Percentiles rank a stretch among this genome's conserved stretches.
phyloP scores from a whole-genome alignment of 2,329 filamentous ascomycete genomes.

The Paraconiothyrium brasiliense region DNA sequence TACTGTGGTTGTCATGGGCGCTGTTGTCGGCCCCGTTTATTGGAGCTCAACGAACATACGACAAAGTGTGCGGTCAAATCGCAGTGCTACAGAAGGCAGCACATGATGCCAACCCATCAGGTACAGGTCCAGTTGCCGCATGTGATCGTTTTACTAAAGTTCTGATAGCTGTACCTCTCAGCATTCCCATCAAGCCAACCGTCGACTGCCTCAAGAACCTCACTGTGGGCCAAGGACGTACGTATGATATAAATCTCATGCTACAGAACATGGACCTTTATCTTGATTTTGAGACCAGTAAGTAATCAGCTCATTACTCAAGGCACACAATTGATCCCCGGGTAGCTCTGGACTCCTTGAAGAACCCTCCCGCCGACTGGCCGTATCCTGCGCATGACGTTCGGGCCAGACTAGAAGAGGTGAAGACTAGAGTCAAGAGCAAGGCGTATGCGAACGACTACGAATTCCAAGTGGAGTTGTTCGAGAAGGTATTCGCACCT shows the following conservation, averaged over 20 bases:
- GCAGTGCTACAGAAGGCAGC: constrained; percentile 6
- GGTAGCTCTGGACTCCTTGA: constrained; percentile 8
- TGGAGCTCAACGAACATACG: not conserved
- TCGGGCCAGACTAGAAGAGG: constrained; percentile 4
- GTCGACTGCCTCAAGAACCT: constrained; percentile 13
- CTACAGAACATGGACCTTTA: constrained; percentile 8
- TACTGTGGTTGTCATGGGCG: not conserved
- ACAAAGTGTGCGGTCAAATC: constrained; percentile 12
- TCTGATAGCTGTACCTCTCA: constrained; percentile 1
- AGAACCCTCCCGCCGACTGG: constrained; percentile 11
- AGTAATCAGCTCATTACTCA: not conserved
- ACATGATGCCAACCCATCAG: constrained; percentile 7
- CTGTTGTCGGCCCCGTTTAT: not conserved
- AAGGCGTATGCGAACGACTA: constrained; percentile 44
- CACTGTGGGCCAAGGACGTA: not conserved
- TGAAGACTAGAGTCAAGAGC: constrained; percentile 22
- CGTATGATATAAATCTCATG: constrained; percentile 8
- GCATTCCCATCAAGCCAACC: constrained; percentile 10
- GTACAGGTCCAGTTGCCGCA: not conserved
- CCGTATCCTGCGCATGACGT: constrained; percentile 14
- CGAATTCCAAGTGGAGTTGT: constrained; percentile 44
- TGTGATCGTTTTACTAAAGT: not conserved
- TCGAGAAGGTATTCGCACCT: constrained; percentile 21
- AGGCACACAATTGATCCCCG: not conserved
- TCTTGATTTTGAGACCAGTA: constrained; percentile 14